Percentiles rank a stretch among this genome's conserved stretches.
Conservation (phyloP, 345 rosid species). For the Aegle marmelos region DNA sequence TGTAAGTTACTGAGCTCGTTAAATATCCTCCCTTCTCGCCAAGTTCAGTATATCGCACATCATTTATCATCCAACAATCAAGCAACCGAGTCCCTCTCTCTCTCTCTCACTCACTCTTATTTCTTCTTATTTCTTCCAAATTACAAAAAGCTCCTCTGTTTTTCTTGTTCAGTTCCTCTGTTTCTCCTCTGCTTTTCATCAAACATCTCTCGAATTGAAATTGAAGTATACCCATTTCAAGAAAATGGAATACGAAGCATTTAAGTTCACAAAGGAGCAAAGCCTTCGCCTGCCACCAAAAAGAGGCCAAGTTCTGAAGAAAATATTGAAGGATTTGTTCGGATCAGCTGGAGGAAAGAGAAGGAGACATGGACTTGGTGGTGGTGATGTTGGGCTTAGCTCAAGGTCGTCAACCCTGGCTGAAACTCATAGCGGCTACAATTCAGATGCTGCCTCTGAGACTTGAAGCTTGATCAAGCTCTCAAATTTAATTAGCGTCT, state of each 20-base stretch:
- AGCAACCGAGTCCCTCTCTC: background rate
- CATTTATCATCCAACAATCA: background rate
- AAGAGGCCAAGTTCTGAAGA: conserved; percentile 20
- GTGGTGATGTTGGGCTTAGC: background rate
- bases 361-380: no score
- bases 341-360: no score
- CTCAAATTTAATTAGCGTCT: background rate
- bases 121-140: background rate
- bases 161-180: background rate
- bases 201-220: background rate
- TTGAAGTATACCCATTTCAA: background rate
- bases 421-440: background rate
- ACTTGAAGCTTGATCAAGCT: background rate
- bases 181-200: background rate
- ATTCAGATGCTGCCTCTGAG: background rate
- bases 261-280: background rate
- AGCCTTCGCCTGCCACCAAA: background rate
- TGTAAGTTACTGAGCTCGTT: background rate
- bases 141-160: background rate
- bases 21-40: background rate
- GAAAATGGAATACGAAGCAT: background rate
- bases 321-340: background rate
- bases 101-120: no score
- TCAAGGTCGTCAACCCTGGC: conserved; percentile 7
- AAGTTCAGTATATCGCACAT: no score